Evolutionary conservation across 768 basidiomycete species (phyloP).

Genomic region (Calocybe gangraenosa): DNA sequence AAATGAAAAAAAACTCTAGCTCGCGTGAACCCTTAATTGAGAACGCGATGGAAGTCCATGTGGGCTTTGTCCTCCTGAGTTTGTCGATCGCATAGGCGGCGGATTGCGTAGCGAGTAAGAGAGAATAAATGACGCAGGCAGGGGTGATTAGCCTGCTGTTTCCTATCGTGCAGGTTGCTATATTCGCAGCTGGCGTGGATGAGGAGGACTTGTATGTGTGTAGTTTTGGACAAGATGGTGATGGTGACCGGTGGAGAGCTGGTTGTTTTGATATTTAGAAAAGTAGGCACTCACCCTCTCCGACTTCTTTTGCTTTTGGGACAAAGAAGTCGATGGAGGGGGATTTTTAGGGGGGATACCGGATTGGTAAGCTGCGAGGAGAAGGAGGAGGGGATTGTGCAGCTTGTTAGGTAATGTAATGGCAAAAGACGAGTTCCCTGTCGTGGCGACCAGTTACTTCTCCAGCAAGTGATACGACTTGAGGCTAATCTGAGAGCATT

Average conservation of each 20-base stretch:
- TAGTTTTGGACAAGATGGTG: conserved; percentile 22
- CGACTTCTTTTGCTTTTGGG: conserved; percentile 66
- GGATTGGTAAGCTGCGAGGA: conserved; percentile 57
- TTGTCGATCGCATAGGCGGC: conserved; percentile 64
- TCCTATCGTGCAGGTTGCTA: conserved; percentile 87
- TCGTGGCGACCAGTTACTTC: conserved; percentile 63
- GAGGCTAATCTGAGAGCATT: conserved; percentile 61
- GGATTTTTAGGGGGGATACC: conserved; percentile 36
- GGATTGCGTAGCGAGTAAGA: conserved; percentile 91
- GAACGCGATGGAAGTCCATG: conserved; percentile 72
- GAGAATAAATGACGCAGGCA: conserved; percentile 76
- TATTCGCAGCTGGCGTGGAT: conserved; percentile 97
- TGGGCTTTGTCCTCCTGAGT: conserved; percentile 89
- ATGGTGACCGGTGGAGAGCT: conserved; percentile 43
- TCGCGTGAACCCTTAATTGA: conserved; percentile 81
- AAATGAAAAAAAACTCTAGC: conserved; percentile 88
- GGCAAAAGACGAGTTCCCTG: conserved; percentile 64
- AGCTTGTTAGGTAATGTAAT: conserved; percentile 85
- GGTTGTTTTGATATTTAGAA: conserved; percentile 34
- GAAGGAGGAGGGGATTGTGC: conserved; percentile 66
- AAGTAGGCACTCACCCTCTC: conserved; percentile 78
- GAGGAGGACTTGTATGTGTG: conserved; percentile 67
- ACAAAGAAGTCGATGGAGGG: conserved; percentile 68
- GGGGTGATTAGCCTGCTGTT: conserved; percentile 87
- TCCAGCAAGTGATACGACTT: conserved; percentile 65